Percentiles rank a stretch among this genome's conserved stretches.
Evolutionary conservation across 2,329 filamentous ascomycete genomes (phyloP).

Genomic region (Claviceps monticola): DNA sequence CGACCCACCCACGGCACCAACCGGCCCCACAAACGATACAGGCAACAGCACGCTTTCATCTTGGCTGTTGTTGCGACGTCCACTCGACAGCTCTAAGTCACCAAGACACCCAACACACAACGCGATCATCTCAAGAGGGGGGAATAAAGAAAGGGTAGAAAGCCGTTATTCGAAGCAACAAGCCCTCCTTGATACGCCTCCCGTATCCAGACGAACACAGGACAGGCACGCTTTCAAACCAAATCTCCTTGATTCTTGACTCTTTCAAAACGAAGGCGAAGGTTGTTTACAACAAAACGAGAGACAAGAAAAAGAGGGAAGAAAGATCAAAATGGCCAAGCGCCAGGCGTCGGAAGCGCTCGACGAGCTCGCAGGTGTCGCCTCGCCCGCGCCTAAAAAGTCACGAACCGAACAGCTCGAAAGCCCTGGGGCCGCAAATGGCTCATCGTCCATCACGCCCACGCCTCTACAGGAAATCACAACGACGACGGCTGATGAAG

Average conservation of each 20-base stretch:
- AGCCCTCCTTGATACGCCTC: neutral
- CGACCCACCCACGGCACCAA: too few relatives aligned
- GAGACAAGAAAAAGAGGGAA: neutral
- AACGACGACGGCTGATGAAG: slow-evolving; percentile 12
- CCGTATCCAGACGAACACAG: neutral
- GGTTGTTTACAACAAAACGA: neutral
- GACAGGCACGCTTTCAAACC: neutral
- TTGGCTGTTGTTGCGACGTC: neutral
- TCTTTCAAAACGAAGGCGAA: too few relatives aligned
- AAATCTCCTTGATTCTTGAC: neutral
- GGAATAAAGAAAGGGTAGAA: neutral
- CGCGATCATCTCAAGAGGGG: neutral
- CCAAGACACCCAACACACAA: neutral
- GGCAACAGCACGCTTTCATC: too few relatives aligned
- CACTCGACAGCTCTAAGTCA: neutral
- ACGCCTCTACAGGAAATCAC: slow-evolving; percentile 6
- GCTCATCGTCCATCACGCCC: slow-evolving; percentile 16
- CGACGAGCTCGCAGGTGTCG: slow-evolving; percentile 39
- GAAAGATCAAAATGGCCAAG: slow-evolving; percentile 29
- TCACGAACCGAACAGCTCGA: slow-evolving; percentile 37
- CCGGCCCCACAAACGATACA: too few relatives aligned
- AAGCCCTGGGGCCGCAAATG: slow-evolving; percentile 20
- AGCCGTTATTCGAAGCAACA: neutral
- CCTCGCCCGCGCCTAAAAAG: slow-evolving; percentile 45
- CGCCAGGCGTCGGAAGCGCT: slow-evolving; percentile 46